Evolutionary conservation across 129 eudicot species (phyloP), one percentile per base, ranked within the genome.

Genomic region (Saposhnikovia divaricata): DNA sequence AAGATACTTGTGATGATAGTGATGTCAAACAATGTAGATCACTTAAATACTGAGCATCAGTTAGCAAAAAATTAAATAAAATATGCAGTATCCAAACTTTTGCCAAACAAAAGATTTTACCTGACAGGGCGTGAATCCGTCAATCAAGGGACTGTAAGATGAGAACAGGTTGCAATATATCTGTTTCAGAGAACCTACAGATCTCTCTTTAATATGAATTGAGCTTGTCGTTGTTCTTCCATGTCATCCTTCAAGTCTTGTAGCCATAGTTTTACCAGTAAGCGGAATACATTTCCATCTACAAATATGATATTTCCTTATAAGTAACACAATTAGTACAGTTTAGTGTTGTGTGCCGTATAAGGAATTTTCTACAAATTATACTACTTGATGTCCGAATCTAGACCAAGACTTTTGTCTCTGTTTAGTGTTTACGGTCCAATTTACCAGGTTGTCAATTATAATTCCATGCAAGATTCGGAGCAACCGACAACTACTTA

Each of bases 181-280:
- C 34, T 31, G 34, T 31, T 31, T 31, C 34, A 31, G 34, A 31
- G 34, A 31, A 1, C 34, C 34, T 31, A 31, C 97, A 85, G 79
- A 87, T 84, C 91, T 90, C 87, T 42, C 9, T 42, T 42, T 6
- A 42, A 5, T 42, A 85, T 59, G 74, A 95, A 88, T 79, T 86
- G 89, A 76, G 85, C 92, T 83, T 86, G 90, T 65, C 89, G 59
- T 39, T 81, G 76, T 61, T 79, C 92, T 82, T 90, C 91, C 61
- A 81, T 81, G 82, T 89, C 93, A 82, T 92, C 91, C 79, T 87
- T 85, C 88, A 92, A 74, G 75, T 95, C 94, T 47, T 61, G 86
- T 25, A 87, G 85, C 99, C 99, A 95, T 80, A 82, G 81, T 85
- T 92, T 92, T 13, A 85, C 96, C 81, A 90, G 86, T 59, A 80